phyloP scores from a whole-genome alignment of 345 rosid species.

The Corchorus olitorius region DNA sequence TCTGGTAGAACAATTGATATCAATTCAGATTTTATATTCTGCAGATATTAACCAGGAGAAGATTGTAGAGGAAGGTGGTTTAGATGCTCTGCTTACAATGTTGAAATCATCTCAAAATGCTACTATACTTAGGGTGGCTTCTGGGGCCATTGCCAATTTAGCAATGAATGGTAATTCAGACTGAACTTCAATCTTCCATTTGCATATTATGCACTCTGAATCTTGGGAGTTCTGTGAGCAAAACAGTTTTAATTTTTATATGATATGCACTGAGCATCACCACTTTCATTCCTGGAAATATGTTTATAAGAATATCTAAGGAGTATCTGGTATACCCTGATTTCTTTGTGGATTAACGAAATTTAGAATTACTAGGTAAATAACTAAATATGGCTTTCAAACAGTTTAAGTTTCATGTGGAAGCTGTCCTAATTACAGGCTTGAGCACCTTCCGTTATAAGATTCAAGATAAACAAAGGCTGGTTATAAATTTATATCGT shows the following conservation, averaged over 20 bases:
- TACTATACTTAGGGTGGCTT: conserved; percentile 91
- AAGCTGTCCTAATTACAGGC: neutral
- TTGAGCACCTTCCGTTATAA: neutral
- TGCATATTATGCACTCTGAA: conserved; percentile 15
- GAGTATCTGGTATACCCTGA: neutral
- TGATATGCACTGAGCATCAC: neutral
- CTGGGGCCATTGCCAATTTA: conserved; percentile 95
- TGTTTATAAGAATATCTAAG: neutral
- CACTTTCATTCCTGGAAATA: neutral
- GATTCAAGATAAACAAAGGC: neutral
- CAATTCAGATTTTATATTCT: conserved; percentile 19
- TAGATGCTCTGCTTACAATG: conserved; percentile 78
- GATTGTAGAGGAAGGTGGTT: conserved; percentile 94
- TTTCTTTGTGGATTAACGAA: neutral
- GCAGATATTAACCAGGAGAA: conserved; percentile 80
- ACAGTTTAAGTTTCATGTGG: neutral
- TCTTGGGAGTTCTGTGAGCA: neutral
- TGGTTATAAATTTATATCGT: neutral
- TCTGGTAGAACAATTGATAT: neutral
- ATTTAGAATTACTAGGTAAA: neutral
- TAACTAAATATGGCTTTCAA: neutral
- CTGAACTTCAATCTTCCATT: conserved; percentile 12
- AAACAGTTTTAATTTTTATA: neutral
- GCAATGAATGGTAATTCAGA: conserved; percentile 83
- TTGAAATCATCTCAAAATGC: conserved; percentile 65